phyloP scores from a whole-genome alignment of 2,329 filamentous ascomycete genomes.

The Lecanicillium sp. region DNA sequence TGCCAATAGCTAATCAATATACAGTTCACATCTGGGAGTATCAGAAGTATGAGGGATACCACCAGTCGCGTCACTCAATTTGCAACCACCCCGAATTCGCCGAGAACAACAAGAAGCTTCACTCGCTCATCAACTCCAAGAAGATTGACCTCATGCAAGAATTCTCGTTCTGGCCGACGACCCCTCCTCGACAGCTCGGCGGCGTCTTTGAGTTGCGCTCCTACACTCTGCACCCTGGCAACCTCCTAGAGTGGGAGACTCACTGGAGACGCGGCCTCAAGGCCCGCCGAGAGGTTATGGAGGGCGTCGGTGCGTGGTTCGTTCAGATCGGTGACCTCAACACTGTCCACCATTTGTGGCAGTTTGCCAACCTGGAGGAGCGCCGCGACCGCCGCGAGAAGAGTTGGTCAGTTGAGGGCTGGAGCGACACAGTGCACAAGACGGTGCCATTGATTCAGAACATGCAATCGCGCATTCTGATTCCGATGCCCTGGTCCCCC shows the following conservation, averaged over 20 bases:
- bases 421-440: constrained; percentile 97
- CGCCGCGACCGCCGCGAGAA: constrained; percentile 83
- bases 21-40: constrained; percentile 99
- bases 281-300: constrained; percentile 93
- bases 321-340: constrained; percentile 97
- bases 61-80: constrained; percentile 82
- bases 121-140: constrained; percentile 77
- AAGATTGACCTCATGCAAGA: constrained; percentile 95
- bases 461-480: constrained; percentile 91
- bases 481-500: constrained; percentile 95
- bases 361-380: constrained; percentile 95
- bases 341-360: constrained; percentile 97
- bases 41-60: constrained; percentile 93
- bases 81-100: constrained; percentile 75
- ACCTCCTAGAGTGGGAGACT: constrained; percentile 96
- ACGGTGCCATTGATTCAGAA: constrained; percentile 93
- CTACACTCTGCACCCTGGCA: constrained; percentile 92
- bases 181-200: constrained; percentile 79
- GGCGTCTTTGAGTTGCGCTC: constrained; percentile 94
- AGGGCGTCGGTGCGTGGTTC: constrained; percentile 97
- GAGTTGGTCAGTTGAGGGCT: constrained; percentile 92
- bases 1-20: constrained; percentile 13
- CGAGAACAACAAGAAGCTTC: constrained; percentile 78
- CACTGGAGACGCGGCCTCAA: constrained; percentile 92
- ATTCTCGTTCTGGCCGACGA: constrained; percentile 99